These are phyloP conservation scores for Stemphylium beticola DNA, from an alignment of 2,329 filamentous ascomycete species.

Conservation along the genomic window DNA sequence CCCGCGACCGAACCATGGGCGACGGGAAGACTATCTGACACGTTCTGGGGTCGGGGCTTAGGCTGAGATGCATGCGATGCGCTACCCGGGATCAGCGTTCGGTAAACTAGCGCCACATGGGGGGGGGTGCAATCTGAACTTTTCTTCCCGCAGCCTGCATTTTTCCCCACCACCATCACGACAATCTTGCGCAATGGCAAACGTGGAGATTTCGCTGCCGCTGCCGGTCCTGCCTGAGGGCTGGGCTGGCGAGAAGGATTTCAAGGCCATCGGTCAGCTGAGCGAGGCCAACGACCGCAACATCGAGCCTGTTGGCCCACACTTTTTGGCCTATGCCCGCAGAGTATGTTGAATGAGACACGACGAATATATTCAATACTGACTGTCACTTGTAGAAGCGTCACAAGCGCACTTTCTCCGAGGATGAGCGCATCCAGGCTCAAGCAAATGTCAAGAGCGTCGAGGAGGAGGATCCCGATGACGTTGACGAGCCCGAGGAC, in stretches of 20 bases:
- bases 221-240: constrained; percentile 78
- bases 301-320: constrained; percentile 94
- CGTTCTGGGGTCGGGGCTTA: constrained; percentile 12
- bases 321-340: constrained; percentile 96
- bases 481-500: constrained; percentile 94
- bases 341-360: constrained; percentile 64
- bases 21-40: constrained; percentile 11
- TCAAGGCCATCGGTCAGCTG: constrained; percentile 81
- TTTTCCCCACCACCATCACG: constrained; percentile 15
- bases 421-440: constrained; percentile 97
- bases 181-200: constrained; percentile 62
- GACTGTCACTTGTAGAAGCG: constrained; percentile 61
- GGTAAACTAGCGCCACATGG: constrained; percentile 15
- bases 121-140: constrained; percentile 9
- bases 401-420: constrained; percentile 96
- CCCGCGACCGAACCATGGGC: background rate
- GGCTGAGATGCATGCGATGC: constrained; percentile 10
- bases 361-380: constrained; percentile 12
- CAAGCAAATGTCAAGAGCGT: constrained; percentile 94
- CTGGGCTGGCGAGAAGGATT: constrained; percentile 89
- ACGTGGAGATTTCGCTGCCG: constrained; percentile 66
- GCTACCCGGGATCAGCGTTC: constrained; percentile 13
- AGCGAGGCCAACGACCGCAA: constrained; percentile 81
- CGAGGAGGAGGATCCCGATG: constrained; percentile 86
- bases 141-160: constrained; percentile 9